Base-by-base conservation (phyloP, 2,329 filamentous ascomycete genomes). In the Fonsecaea monophora region DNA sequence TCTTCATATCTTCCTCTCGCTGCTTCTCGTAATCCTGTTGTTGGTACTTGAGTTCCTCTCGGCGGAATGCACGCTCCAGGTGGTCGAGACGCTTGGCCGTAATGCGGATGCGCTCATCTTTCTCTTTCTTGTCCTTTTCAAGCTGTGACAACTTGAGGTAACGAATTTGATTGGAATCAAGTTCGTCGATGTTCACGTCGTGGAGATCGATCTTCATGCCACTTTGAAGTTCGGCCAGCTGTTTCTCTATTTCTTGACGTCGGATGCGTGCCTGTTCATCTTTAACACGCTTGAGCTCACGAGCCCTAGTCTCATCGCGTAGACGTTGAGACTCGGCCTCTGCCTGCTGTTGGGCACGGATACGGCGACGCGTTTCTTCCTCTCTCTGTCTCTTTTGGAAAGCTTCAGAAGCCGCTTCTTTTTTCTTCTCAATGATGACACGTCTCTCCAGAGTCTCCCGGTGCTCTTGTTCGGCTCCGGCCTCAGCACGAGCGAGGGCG, bases 81-180 rank as follows among this genome's bases (percentile, higher is more conserved):
- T 99, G 94, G 77, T 99, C 95, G 75, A 97, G 92, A 71, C 95
- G 91, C 87, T 97, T 98, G 78, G 91, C 92, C 68, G 94, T 96
- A 74, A 96, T 88, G 74, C 93, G 90, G 61, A 98, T 87, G 78
- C 91, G 92, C 81, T 97, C 93, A 71, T 91, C 92, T 73, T 97
- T 89, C 76, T 95, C 93, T 76, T 94, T 96, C 90, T 98, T 99
- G 85, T 98, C 95, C 74, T 94, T 94, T 82, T 98, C 95, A 10
- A 99, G 87, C 80, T 97, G 94, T 68, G 92, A 91, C 65, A 99
- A 87, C 85, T 98, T 98, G 82, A 99, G 90, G 73, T 92, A 90
- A 78, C 95, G 94, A 74, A 99, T 91, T 71, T 90, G 90, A 79
- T 92, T 93, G 78, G 89, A 92, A 80, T 98, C 94, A 65, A 97